Evolutionary conservation across 2,329 filamentous ascomycete species (phyloP).

Genomic region (Botrytis squamosa): DNA sequence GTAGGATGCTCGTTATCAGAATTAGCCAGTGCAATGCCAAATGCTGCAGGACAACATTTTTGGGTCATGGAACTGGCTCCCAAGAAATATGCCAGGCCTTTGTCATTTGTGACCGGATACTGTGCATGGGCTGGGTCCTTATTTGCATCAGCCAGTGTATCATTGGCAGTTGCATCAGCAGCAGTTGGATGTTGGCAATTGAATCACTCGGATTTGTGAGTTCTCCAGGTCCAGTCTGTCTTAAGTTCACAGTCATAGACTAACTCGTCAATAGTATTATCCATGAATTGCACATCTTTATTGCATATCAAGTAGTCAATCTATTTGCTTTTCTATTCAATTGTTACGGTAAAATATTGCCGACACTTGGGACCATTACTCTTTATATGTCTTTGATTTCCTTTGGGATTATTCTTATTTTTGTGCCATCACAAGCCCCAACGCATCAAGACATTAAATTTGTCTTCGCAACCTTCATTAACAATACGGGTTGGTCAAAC

Average conservation of each 20-base stretch:
- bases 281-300: slow-evolving; percentile 17
- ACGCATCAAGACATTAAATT: slow-evolving; percentile 17
- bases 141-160: slow-evolving; percentile 19
- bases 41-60: slow-evolving; percentile 22
- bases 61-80: slow-evolving; percentile 19
- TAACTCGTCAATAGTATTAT: not conserved
- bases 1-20: slow-evolving; percentile 19
- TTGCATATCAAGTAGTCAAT: slow-evolving; percentile 18
- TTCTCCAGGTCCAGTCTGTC: not conserved
- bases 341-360: slow-evolving; percentile 15
- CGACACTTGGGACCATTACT: slow-evolving; percentile 15
- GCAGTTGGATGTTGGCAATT: slow-evolving; percentile 19
- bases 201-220: slow-evolving; percentile 17
- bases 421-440: slow-evolving; percentile 15
- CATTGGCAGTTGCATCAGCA: slow-evolving; percentile 14
- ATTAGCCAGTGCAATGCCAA: slow-evolving; percentile 20
- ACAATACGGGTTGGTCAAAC: slow-evolving; percentile 22
- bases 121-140: slow-evolving; percentile 20
- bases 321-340: slow-evolving; percentile 19
- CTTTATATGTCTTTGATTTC: slow-evolving; percentile 20
- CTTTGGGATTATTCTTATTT: slow-evolving; percentile 13
- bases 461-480: slow-evolving; percentile 24
- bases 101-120: slow-evolving; percentile 19
- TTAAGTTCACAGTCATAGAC: not conserved
- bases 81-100: slow-evolving; percentile 17